phyloP scores from a whole-genome alignment of 129 eudicot species.

The Gnaphalium uliginosum region DNA sequence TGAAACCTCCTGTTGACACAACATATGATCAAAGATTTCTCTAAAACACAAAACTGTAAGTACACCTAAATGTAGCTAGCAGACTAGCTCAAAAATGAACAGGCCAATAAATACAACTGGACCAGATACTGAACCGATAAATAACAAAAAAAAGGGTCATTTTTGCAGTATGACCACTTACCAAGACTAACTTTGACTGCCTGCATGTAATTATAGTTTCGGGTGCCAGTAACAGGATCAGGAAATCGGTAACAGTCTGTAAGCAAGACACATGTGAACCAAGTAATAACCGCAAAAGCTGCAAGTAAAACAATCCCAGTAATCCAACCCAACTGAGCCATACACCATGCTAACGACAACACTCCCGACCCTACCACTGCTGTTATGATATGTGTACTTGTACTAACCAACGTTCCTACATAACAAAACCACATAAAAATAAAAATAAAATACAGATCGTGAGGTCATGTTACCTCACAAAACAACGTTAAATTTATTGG shows the following conservation, averaged over 20 bases:
- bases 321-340: conserved; percentile 87
- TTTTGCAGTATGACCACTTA: conserved; percentile 16
- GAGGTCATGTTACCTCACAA: no score
- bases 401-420: conserved; percentile 60
- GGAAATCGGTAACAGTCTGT: conserved; percentile 61
- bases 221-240: conserved; percentile 56
- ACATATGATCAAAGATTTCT: conserved; percentile 3
- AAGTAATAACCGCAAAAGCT: conserved; percentile 63
- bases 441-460: no score
- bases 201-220: conserved; percentile 75
- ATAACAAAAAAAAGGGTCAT: background rate
- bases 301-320: conserved; percentile 48
- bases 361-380: conserved; percentile 90
- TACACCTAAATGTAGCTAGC: background rate
- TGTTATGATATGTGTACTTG: conserved; percentile 76
- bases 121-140: background rate
- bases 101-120: background rate
- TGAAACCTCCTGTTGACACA: conserved; percentile 57
- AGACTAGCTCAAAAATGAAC: background rate
- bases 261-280: conserved; percentile 61
- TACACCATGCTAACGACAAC: conserved; percentile 72
- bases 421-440: background rate
- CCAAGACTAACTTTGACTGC: conserved; percentile 73
- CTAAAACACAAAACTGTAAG: background rate
- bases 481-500: background rate